Conservation (phyloP, 306 rosid species). For the Trifolium fragiferum region DNA sequence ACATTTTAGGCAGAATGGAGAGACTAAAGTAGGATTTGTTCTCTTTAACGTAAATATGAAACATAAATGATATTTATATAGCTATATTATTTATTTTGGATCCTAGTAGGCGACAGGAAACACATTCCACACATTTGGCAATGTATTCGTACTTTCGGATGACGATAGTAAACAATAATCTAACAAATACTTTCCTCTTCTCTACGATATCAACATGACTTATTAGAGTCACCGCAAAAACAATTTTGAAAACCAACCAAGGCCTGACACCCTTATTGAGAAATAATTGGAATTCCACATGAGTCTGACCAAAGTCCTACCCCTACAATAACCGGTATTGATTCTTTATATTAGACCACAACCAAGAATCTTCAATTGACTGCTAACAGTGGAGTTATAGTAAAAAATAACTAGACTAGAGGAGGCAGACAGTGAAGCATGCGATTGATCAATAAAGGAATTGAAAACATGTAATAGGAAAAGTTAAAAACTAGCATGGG, state of each 20-base stretch:
- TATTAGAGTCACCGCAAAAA: not conserved
- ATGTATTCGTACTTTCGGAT: conserved; percentile 2
- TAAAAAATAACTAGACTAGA: not conserved
- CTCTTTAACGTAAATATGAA: not conserved
- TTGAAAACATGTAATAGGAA: not conserved
- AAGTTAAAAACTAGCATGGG: not conserved
- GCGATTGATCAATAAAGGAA: not conserved
- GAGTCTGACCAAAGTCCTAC: not conserved
- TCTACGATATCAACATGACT: not conserved
- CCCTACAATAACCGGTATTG: not conserved
- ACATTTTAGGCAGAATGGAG: not conserved
- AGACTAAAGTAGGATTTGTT: conserved; percentile 4
- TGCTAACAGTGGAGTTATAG: not conserved
- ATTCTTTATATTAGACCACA: not conserved
- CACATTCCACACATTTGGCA: not conserved
- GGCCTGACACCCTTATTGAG: not conserved
- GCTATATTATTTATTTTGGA: not conserved
- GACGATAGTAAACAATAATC: not conserved
- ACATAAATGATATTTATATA: not conserved
- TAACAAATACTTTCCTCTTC: not conserved
- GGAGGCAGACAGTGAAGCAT: not conserved
- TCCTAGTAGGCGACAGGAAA: conserved; percentile 2
- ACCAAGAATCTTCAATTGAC: not conserved
- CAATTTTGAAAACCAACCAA: not conserved
- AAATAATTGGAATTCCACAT: not conserved